phyloP scores from a whole-genome alignment of 164 flowering plant genomes.

The Magnolia kwangsiensis region DNA sequence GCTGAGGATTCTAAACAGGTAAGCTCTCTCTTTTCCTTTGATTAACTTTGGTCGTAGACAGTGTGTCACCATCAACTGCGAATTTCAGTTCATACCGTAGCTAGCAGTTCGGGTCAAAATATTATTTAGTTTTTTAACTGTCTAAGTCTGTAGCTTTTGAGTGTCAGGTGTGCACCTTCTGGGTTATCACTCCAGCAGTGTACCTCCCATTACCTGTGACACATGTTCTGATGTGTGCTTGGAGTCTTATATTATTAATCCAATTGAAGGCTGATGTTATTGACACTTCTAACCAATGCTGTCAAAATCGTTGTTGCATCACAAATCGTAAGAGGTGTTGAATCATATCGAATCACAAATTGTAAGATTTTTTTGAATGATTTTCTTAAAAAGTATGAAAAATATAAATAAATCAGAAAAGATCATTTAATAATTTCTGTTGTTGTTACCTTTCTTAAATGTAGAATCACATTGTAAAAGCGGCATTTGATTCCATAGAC shows the following conservation, averaged over 20 bases:
- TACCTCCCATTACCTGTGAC: not conserved
- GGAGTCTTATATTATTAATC: not conserved
- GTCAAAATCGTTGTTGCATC: too few species aligned
- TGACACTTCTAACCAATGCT: not conserved
- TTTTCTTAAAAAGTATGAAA: too few species aligned
- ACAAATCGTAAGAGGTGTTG: too few species aligned
- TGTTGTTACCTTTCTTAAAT: too few species aligned
- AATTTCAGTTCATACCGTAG: not conserved
- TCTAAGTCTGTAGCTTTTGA: not conserved
- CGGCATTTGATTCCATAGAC: too few species aligned
- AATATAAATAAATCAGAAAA: too few species aligned
- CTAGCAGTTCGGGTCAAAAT: not conserved
- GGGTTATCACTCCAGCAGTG: too few species aligned
- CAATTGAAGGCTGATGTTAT: not conserved
- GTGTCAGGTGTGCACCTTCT: not conserved
- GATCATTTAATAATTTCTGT: too few species aligned
- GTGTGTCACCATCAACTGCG: not conserved
- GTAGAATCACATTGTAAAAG: too few species aligned
- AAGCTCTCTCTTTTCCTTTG: not conserved
- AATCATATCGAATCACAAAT: too few species aligned
- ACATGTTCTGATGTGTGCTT: not conserved
- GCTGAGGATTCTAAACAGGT: conserved; percentile 2
- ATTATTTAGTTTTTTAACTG: not conserved
- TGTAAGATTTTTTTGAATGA: too few species aligned
- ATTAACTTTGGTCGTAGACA: not conserved